Evolutionary conservation across 345 rosid species (phyloP).

Genomic region (Eucalyptus pauciflora): DNA sequence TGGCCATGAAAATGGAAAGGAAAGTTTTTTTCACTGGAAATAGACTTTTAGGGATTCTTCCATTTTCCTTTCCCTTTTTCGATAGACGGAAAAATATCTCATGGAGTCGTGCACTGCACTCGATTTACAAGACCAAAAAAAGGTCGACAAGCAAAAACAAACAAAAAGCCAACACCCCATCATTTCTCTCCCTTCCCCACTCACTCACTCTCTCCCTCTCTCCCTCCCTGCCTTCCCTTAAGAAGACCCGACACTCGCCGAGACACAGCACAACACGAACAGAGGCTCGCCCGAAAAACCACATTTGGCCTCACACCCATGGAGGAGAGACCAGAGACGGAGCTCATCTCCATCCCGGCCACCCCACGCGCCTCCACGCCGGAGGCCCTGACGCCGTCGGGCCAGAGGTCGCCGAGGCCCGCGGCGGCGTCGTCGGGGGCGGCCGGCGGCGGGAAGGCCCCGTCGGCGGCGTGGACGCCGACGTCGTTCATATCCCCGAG

Average conservation of each 20-base stretch:
- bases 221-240: background rate
- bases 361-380: conserved; percentile 94
- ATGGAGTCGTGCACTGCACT: background rate
- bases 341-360: conserved; percentile 92
- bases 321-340: conserved; percentile 99
- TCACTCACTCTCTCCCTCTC: background rate
- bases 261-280: background rate
- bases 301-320: background rate
- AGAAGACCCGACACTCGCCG: background rate
- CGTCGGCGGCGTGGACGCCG: conserved; percentile 93
- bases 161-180: background rate
- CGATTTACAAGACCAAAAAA: background rate
- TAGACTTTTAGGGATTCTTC: background rate
- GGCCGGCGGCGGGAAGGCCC: conserved; percentile 30
- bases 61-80: background rate
- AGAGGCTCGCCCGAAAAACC: background rate
- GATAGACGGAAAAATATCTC: background rate
- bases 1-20: background rate
- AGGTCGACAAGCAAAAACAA: background rate
- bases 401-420: conserved; percentile 92
- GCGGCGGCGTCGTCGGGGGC: background rate
- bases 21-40: background rate
- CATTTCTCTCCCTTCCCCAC: background rate
- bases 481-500: conserved; percentile 92
- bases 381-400: conserved; percentile 88